Percentiles rank a stretch among this genome's conserved stretches.
phyloP scores from a whole-genome alignment of 2,329 filamentous ascomycete species.

The Penicillium sp. region DNA sequence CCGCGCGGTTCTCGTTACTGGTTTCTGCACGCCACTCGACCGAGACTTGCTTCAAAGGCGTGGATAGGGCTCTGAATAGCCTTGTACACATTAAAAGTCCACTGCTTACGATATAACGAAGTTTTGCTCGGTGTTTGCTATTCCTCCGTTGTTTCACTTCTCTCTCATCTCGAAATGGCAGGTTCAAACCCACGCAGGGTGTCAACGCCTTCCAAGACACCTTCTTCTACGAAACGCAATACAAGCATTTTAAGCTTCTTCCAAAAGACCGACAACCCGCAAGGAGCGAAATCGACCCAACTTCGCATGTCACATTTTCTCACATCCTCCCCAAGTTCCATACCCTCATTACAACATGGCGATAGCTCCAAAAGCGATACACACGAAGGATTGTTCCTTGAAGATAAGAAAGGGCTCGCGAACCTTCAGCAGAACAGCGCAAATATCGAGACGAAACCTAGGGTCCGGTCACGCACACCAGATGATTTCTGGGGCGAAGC shows the following conservation, averaged over 20 bases:
- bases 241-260: constrained; percentile 74
- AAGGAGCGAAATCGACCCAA: constrained; percentile 49
- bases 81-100: constrained; percentile 13
- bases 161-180: constrained; percentile 21
- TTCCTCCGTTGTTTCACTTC: neutral
- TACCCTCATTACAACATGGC: constrained; percentile 10
- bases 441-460: constrained; percentile 1
- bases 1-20: constrained; percentile 2
- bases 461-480: constrained; percentile 28
- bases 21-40: constrained; percentile 10
- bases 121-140: neutral
- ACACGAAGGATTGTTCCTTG: constrained; percentile 35
- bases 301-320: constrained; percentile 56
- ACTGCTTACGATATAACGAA: neutral
- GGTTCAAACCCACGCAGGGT: constrained; percentile 22
- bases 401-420: constrained; percentile 28
- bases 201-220: constrained; percentile 25
- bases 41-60: neutral
- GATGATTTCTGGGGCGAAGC: constrained; percentile 38
- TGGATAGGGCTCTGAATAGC: neutral
- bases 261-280: constrained; percentile 62
- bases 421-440: constrained; percentile 3
- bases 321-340: constrained; percentile 23
- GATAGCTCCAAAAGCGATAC: constrained; percentile 11
- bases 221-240: constrained; percentile 45